Evolutionary conservation across 2,329 filamentous ascomycete species (phyloP).

Genomic region (Arthroderma uncinatum): DNA sequence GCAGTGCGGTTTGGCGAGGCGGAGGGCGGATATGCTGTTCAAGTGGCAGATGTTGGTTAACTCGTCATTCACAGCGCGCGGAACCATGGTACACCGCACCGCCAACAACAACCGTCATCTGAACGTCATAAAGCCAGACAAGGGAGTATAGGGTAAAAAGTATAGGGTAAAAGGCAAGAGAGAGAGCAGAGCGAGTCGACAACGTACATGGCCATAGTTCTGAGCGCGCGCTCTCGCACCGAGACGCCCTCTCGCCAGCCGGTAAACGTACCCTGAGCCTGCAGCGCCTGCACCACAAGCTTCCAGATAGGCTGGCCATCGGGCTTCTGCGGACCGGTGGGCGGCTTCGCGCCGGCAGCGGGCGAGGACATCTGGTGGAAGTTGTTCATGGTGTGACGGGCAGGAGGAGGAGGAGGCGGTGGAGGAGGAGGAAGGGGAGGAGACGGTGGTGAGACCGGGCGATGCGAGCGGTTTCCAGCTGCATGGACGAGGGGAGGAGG

Average conservation of each 20-base stretch:
- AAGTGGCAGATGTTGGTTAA: background rate
- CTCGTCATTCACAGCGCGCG: background rate
- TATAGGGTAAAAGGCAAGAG: background rate
- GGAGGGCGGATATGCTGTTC: constrained; percentile 36
- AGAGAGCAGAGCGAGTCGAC: too few species aligned
- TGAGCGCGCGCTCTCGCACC: constrained; percentile 30
- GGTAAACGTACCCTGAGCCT: constrained; percentile 32
- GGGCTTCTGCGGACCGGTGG: constrained; percentile 18
- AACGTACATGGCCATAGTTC: constrained; percentile 11
- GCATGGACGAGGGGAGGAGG: background rate
- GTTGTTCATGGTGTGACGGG: background rate
- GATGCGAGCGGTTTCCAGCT: constrained; percentile 1
- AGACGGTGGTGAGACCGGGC: constrained; percentile 3
- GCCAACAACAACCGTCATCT: background rate
- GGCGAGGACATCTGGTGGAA: constrained; percentile 6
- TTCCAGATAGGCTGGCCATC: constrained; percentile 24
- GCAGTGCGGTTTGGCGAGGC: constrained; percentile 35
- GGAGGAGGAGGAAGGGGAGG: background rate
- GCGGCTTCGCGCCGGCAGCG: constrained; percentile 7
- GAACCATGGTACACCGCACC: background rate
- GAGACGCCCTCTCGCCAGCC: constrained; percentile 37
- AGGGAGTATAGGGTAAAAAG: background rate
- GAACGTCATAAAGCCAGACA: background rate
- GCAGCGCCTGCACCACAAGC: constrained; percentile 32
- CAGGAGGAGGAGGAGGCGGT: background rate